Evolutionary conservation across 148 eudicot species (phyloP), one percentile per base, ranked within the genome.

Genomic region (Talinum fruticosum): DNA sequence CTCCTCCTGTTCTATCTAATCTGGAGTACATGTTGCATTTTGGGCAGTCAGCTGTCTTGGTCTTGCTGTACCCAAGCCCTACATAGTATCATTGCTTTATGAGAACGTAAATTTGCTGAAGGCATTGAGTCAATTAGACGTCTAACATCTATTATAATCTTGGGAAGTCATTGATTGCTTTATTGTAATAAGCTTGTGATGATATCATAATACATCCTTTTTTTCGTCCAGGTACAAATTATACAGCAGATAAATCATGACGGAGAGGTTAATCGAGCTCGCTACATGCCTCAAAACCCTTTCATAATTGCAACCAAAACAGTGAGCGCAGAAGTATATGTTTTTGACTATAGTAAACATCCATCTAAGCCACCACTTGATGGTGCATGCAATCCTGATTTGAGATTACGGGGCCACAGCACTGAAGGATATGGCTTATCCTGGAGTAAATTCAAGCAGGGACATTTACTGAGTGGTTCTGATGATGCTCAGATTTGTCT

Each of bases 231-330:
- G 98, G 93, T 94, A 28, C 95, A 94, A 77, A 86, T 94, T 76
- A 90, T 92, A 75, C 97, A 94, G 80, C 95, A 94, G 85, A 92
- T 94, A 75, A 88, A 87, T 76, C 98, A 92, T 79, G 97, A 90
- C 41, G 98, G 98, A 49, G 98, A 94, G 81, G 97, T 94, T 29
- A 92, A 94, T 69, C 88, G 97, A 37, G 98, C 97, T 76, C 98
- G 98, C 34, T 86, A 92, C 80, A 94, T 92, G 98, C 95, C 98
- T 29, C 98, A 94, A 82, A 90, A 92, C 81, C 89, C 83, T 59
- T 94, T 90, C 68, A 84, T 94, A 49, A 92, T 92, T 71, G 97
- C 98, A 68, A 94, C 98, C 61, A 94, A 92, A 86, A 90, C 95
- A 29, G 85, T 88, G 70, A 92, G 89, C 67, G 93, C 97, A 47